Percentiles rank a stretch among this genome's conserved stretches.
phyloP scores from a whole-genome alignment of 2,329 filamentous ascomycete species.

The Davidsoniella eucalypti region DNA sequence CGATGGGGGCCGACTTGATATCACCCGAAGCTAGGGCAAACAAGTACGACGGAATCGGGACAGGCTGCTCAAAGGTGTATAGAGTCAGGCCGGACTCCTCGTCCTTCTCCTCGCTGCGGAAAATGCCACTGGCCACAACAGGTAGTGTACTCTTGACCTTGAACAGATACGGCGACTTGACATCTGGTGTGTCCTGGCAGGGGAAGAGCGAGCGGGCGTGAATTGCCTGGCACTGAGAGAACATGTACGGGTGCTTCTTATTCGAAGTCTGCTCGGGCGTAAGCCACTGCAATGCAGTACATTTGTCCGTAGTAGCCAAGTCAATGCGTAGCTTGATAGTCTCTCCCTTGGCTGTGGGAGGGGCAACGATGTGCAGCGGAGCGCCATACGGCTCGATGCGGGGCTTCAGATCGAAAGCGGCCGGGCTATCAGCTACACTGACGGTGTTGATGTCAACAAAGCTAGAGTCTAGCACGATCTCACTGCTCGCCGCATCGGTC shows the following conservation, averaged over 20 bases:
- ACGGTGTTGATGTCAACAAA: conserved; percentile 59
- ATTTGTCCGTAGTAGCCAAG: conserved; percentile 68
- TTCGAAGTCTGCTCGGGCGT: conserved; percentile 86
- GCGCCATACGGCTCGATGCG: conserved; percentile 59
- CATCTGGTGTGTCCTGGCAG: conserved; percentile 92
- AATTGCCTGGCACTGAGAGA: conserved; percentile 94
- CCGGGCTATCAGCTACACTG: conserved; percentile 46
- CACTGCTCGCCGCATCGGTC: conserved; percentile 53
- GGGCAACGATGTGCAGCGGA: conserved; percentile 49
- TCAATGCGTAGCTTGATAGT: conserved; percentile 45
- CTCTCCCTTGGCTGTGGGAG: conserved; percentile 32
- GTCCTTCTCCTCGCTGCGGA: conserved; percentile 27
- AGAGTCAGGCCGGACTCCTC: conserved; percentile 41
- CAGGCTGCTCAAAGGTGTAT: conserved; percentile 76
- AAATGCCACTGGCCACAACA: conserved; percentile 79
- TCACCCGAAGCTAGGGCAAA: conserved; percentile 86
- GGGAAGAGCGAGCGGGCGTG: conserved; percentile 88
- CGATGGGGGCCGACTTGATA: conserved; percentile 70
- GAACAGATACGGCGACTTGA: conserved; percentile 91
- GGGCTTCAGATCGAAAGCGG: conserved; percentile 52
- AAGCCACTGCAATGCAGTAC: conserved; percentile 90
- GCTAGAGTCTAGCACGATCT: conserved; percentile 81
- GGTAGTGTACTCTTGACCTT: conserved; percentile 72
- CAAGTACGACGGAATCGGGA: conserved; percentile 86
- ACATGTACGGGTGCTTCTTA: conserved; percentile 94